phyloP scores from a whole-genome alignment of 2,329 filamentous ascomycete genomes.

The Elsinoe australis region DNA sequence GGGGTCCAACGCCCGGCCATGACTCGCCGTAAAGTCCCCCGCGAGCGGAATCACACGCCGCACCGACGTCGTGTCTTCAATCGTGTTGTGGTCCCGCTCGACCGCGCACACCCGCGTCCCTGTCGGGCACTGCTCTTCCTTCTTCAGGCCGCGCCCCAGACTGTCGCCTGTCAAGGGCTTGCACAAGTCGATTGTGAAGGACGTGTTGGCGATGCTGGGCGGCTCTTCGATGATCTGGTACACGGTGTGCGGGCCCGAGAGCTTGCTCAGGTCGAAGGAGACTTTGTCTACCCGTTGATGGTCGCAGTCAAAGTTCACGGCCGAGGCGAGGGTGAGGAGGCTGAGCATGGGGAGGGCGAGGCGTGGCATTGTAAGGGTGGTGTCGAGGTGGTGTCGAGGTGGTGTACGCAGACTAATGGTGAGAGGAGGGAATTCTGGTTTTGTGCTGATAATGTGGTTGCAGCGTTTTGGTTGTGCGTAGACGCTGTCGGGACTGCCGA shows the following conservation, averaged over 20 bases:
- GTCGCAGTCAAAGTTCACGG: conserved; percentile 54
- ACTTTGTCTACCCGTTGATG: conserved; percentile 52
- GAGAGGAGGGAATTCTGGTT: too few relatives aligned
- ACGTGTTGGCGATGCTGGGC: conserved; percentile 59
- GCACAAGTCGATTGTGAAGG: conserved; percentile 76
- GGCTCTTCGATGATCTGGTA: conserved; percentile 45
- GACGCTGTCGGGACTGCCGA: too few relatives aligned
- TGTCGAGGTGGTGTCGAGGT: too few relatives aligned
- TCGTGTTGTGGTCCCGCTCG: conserved; percentile 47
- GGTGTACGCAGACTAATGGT: too few relatives aligned
- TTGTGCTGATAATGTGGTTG: too few relatives aligned
- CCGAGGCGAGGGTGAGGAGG: conserved; percentile 31
- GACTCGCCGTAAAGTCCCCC: conserved; percentile 55
- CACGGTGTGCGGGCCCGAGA: conserved; percentile 62
- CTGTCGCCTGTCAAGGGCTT: conserved; percentile 55
- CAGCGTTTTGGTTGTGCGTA: too few relatives aligned
- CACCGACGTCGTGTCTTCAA: conserved; percentile 44
- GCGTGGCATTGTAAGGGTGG: background rate
- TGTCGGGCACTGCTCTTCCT: conserved; percentile 56
- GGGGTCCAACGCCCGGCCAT: conserved; percentile 56
- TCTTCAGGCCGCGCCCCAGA: conserved; percentile 37
- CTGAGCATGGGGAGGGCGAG: conserved; percentile 23
- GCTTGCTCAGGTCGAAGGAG: conserved; percentile 55
- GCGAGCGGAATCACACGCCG: conserved; percentile 63
- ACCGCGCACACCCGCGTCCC: conserved; percentile 74